Base-by-base conservation (phyloP, 192 early-diverging fungal species). In the Thamnidium elegans region DNA sequence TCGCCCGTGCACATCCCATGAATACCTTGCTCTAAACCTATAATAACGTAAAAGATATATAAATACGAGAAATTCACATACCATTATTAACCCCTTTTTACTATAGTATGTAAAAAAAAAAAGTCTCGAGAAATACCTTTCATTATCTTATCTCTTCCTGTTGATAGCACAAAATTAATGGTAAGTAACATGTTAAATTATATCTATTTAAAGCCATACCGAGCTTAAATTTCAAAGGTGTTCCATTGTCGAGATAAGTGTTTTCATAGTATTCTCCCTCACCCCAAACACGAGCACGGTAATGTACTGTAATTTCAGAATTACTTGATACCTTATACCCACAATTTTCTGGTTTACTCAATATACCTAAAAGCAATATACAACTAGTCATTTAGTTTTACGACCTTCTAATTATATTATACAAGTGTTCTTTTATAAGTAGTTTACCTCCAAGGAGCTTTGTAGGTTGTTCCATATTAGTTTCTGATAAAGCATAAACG, bases 1-100 rank as follows among this genome's bases (percentile, higher is more conserved):
- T 69, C 68, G 43, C 61, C 68, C 4, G 56, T 53, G 42, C 68
- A 69, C 68, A 69, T 69, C 9, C 54, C 62, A 23, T 63, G 15
- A 58, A 69, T 63, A 43, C 68, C 68, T 26, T 63, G 26, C 19
- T 69, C 68, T 8, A 69, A 31, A 17, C 68, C 67, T 69, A 34
- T 47, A 39, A 36, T 36, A 15, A 34, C 26, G 14, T 20, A 46
- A 11, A 62, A 50, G 19, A 15, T 26, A 26, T 2, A 26, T 26
- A n/a, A n/a, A 26, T 26, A 26, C 26, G 3, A 26, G 26, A 26
- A 26, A 26, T 26, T 26, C 26, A 26, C 26, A 26, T 26, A 26
- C 26, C 26, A 26, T 26, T 26, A 26, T 26, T 26, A 26, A 26
- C 26, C 26, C 3, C 26, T 3, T 26, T 26, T 26, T 26, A 3